A percentile compares a stretch with the other conserved stretches of the same genome.
Conservation (phyloP, 768 basidiomycete genomes). For the Hortiboletus campestris region DNA sequence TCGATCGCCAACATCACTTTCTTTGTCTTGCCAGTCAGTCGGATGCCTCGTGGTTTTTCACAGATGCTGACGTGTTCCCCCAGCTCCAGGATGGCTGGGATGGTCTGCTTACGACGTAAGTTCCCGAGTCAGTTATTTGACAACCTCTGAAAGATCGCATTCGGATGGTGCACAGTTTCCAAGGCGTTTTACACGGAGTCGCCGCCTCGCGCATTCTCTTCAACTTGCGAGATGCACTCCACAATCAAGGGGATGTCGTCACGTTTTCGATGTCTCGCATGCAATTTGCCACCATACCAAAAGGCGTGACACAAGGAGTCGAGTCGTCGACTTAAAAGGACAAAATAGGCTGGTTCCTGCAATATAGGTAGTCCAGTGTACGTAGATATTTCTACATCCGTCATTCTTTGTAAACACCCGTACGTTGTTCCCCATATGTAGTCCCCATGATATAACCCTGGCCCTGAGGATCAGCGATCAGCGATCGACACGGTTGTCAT, state of each 20-base stretch:
- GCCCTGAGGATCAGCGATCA: neutral
- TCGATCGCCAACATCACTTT: neutral
- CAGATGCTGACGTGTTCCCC: neutral
- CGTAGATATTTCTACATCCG: too few relatives aligned
- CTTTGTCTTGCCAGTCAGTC: slow-evolving; percentile 1
- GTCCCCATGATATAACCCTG: too few relatives aligned
- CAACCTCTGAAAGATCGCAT: neutral
- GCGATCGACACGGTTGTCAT: neutral
- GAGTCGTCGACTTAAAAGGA: neutral
- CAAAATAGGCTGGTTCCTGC: too few relatives aligned
- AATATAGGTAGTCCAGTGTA: too few relatives aligned
- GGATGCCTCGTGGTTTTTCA: neutral
- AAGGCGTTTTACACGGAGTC: slow-evolving; percentile 3
- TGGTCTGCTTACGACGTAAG: too few relatives aligned
- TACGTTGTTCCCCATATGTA: neutral
- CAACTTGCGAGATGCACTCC: neutral
- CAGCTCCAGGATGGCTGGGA: too few relatives aligned
- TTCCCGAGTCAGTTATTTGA: too few relatives aligned
- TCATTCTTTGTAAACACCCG: neutral
- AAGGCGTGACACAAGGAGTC: neutral
- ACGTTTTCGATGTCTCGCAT: neutral
- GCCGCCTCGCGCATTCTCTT: slow-evolving; percentile 3
- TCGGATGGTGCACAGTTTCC: neutral
- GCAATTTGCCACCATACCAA: neutral
- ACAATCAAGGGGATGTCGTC: too few relatives aligned